A percentile compares a stretch with the other conserved stretches of the same genome.
Conservation (phyloP, 805 yeast species). For the Schwanniomyces vanrijiae region DNA sequence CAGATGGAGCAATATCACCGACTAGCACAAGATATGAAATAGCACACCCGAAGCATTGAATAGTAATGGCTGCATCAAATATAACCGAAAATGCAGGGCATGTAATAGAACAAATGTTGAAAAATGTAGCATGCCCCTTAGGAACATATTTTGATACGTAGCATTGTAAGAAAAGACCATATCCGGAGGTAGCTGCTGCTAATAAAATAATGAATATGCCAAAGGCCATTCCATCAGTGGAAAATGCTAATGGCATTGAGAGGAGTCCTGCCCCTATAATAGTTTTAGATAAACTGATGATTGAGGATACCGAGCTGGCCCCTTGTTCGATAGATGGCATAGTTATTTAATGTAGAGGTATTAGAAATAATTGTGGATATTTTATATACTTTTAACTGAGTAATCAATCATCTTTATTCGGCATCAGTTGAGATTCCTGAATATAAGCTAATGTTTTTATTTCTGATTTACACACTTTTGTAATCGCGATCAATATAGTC, state of each 20-base stretch:
- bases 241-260: conserved; percentile 73
- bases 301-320: conserved; percentile 59
- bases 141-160: conserved; percentile 57
- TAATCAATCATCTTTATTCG: neutral
- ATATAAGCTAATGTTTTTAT: neutral
- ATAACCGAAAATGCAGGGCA: conserved; percentile 60
- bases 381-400: too few species aligned
- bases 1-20: conserved; percentile 69
- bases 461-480: neutral
- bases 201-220: conserved; percentile 56
- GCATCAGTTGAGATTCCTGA: neutral
- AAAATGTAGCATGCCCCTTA: conserved; percentile 66
- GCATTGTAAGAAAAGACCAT: conserved; percentile 65
- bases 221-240: conserved; percentile 61
- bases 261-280: conserved; percentile 80
- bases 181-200: conserved; percentile 67
- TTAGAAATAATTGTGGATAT: neutral
- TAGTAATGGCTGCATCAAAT: conserved; percentile 67
- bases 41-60: conserved; percentile 73
- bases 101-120: conserved; percentile 63
- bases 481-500: neutral
- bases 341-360: neutral
- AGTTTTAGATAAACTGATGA: conserved; percentile 69
- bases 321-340: conserved; percentile 20
- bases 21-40: conserved; percentile 67